Evolutionary conservation across 1,284 basidiomycete genomes (phyloP).

Genomic region (Cutaneotrichosporon cyanovorans): DNA sequence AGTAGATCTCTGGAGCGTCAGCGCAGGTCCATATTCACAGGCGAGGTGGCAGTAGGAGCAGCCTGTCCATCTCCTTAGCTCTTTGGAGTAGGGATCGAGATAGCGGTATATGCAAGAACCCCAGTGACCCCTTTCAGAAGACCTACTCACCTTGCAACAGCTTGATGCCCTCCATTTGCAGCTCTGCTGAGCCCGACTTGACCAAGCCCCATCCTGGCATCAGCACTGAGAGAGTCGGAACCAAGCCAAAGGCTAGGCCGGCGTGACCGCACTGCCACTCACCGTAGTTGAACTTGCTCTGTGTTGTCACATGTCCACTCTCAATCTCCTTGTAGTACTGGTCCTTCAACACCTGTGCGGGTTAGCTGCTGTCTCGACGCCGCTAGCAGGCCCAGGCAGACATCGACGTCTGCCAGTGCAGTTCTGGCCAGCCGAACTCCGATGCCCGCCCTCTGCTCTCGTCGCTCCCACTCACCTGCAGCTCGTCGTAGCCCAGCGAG

Average conservation of each 20-base stretch:
- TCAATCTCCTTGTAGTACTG: constrained; percentile 84
- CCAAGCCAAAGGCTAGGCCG: background rate
- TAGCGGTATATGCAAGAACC: no score
- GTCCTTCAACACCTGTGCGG: constrained; percentile 61
- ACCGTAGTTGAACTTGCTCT: constrained; percentile 97
- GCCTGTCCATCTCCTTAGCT: no score
- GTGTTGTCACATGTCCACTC: constrained; percentile 79
- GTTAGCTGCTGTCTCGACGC: background rate
- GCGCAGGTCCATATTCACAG: no score
- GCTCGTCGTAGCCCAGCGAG: constrained; percentile 78
- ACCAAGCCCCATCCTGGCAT: constrained; percentile 70
- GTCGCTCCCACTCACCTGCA: constrained; percentile 57
- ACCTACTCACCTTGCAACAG: constrained; percentile 70
- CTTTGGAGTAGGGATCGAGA: no score
- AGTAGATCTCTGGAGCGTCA: constrained; percentile 71
- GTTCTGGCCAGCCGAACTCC: no score
- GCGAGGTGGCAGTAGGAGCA: background rate
- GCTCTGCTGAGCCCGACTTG: constrained; percentile 70
- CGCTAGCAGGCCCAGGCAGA: no score
- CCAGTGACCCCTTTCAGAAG: no score
- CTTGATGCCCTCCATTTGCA: constrained; percentile 84
- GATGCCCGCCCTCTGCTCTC: background rate
- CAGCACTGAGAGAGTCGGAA: background rate
- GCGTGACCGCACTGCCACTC: constrained; percentile 12
- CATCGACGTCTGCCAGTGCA: background rate